A percentile compares a stretch with the other conserved stretches of the same genome.
Conservation (phyloP, 495 filamentous ascomycete species). For the Xylaria scruposa region DNA sequence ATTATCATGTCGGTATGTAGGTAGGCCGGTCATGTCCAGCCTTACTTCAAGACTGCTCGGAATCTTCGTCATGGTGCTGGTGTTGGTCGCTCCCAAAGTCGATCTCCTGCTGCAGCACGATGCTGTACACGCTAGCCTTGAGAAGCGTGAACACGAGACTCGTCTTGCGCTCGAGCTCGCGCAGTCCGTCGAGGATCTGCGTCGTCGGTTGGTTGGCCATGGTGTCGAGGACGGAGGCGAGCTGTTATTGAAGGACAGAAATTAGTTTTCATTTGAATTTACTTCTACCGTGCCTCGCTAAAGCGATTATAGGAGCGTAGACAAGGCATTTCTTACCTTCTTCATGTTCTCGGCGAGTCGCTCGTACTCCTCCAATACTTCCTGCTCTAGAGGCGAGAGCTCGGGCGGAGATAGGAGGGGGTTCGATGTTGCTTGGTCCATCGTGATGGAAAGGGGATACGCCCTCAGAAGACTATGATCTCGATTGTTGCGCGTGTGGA, state of each 20-base stretch:
- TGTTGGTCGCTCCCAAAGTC: conserved; percentile 59
- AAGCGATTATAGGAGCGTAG: no score
- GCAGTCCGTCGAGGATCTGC: conserved; percentile 82
- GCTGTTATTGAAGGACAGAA: conserved; percentile 44
- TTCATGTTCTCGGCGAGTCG: conserved; percentile 90
- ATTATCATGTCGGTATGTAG: not conserved
- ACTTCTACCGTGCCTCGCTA: no score
- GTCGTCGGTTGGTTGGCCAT: conserved; percentile 68
- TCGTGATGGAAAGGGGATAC: not conserved
- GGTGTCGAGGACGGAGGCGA: conserved; percentile 65
- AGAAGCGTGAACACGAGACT: conserved; percentile 91
- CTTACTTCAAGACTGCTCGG: not conserved
- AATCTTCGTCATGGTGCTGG: conserved; percentile 39
- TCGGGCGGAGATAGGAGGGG: conserved; percentile 51
- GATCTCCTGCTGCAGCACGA: conserved; percentile 97
- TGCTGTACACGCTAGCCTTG: conserved; percentile 97
- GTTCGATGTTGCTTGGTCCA: conserved; percentile 25
- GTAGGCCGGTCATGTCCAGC: not conserved
- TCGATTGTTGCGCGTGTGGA: not conserved
- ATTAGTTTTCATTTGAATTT: not conserved
- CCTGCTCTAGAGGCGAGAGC: conserved; percentile 84
- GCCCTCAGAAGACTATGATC: not conserved
- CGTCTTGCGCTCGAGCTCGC: conserved; percentile 91
- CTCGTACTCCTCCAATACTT: conserved; percentile 92
- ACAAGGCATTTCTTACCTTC: conserved; percentile 61